Evolutionary conservation across 768 basidiomycete genomes (phyloP), one percentile per base, ranked within the genome.

Genomic region (Mycena vulgaris): DNA sequence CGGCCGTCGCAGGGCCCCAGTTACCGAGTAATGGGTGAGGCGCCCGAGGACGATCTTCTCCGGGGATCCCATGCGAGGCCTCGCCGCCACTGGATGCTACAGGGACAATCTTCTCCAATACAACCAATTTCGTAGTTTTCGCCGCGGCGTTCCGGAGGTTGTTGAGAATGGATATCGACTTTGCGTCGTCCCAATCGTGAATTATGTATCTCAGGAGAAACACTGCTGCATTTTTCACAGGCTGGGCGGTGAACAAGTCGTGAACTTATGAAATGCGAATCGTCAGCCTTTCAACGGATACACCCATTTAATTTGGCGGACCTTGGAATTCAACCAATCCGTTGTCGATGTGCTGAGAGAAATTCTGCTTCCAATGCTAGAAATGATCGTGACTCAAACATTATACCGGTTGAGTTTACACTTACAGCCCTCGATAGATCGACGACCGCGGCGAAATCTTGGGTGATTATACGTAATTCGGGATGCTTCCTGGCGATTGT

Each of bases 161-260:
- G 28, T 65, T 48, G 17, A 83, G 74, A 49, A 83, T 79, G 13
- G 55, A 48, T 19, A 51, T 16, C 39, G 62, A 63, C 19, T 72
- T 35, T 0, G 57, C 65, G 61, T 80, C 76, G 5, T 75, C 40
- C 80, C 80, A 81, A 69, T 82, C 78, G 65, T 83, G 82, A 27
- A 78, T 39, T 45, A 81, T 78, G 31, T 63, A 42, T 17, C 79
- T 71, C 13, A 81, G 21, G 45, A 81, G 67, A 68, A 79, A 83
- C 7, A 81, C 73, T 6, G 75, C 69, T 5, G 80, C 75, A 40
- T 74, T 49, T 40, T 64, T 73, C 14, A 74, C 49, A 0, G 80
- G 76, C 55, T 82, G 79, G 0, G 74, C 68, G 5, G 60, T 49
- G 64, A 80, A 79, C 63, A 79, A 80, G 13, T 66, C 64, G 16